Evolutionary conservation across 2,329 filamentous ascomycete species (phyloP), one percentile per base, ranked within the genome.

Genomic region (Trichoderma koningiopsis): DNA sequence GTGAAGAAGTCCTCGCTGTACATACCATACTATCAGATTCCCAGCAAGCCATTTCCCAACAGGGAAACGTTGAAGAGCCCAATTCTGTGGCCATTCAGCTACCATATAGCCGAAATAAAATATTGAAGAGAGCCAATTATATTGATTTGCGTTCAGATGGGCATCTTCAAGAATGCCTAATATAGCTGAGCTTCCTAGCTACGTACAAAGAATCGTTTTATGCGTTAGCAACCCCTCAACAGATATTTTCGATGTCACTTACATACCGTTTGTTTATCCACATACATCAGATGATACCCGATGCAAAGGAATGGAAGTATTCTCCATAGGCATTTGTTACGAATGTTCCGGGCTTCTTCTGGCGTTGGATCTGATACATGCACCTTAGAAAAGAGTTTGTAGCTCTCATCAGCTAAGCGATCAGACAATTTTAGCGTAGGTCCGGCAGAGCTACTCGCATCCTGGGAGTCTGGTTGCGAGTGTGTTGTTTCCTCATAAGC

Each of bases 61-160:
- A 1, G 82, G 83, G 0, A 85, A 76, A 4, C 77, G 78, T 60
- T 84, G 82, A 10, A 86, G 79, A 0, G 85, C 75, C 64, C 81
- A 81, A 3, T 78, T 79, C 11, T 81, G 78, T 4, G 82, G 81
- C 60, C 82, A 81, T 69, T 83, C 80, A 27, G 79, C 80, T 62
- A 80, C 74, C n/a, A 84, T 77, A 69, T 82, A 83, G 52, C 83
- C 84, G 69, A 86, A 82, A 72, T 85, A 86, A 75, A 86, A 86
- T 65, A 86, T 84, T 14, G 82, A 85, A 3, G 69, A 69, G 10
- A 72, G 65, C 70, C 70, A 71, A 7, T 72, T 72, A 47, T 71
- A 72, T 55, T 72, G 65, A 24, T 71, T 63, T 47, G 70, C n/a
- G 35, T 58, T 64, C 52, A 72, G 29, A 8, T 71, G 37, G 13